phyloP scores from a whole-genome alignment of 2,329 filamentous ascomycete species.

The Chaetothyriales sp. region DNA sequence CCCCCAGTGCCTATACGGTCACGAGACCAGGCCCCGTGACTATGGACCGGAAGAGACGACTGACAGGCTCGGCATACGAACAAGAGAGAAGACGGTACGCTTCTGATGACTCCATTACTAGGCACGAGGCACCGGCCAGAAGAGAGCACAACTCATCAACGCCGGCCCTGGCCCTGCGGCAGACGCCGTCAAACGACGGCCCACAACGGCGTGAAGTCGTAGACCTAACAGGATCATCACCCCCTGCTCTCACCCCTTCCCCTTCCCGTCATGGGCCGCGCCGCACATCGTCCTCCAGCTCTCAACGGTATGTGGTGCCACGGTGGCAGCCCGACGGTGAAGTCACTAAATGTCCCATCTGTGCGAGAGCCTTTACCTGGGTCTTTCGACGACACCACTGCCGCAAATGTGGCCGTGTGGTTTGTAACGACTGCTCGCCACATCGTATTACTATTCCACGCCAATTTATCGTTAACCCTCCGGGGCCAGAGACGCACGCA shows the following conservation, averaged over 20 bases:
- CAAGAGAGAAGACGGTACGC: conserved; percentile 16
- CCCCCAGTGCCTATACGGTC: neutral
- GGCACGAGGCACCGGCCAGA: conserved; percentile 9
- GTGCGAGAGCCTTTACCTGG: conserved; percentile 63
- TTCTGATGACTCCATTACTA: conserved; percentile 11
- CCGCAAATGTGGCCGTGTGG: conserved; percentile 87
- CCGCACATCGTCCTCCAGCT: conserved; percentile 11
- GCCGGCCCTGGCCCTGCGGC: conserved; percentile 20
- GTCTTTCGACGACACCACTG: conserved; percentile 89
- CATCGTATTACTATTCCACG: conserved; percentile 90
- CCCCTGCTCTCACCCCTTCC: conserved; percentile 15
- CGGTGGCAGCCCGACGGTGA: conserved; percentile 82
- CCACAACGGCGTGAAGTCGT: conserved; percentile 11
- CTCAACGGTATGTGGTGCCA: conserved; percentile 47
- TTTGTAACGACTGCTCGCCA: conserved; percentile 79
- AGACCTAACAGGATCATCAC: conserved; percentile 18
- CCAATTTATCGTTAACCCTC: conserved; percentile 79
- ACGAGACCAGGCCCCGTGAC: neutral
- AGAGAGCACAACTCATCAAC: conserved; percentile 17
- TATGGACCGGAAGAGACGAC: conserved; percentile 30
- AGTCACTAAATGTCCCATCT: conserved; percentile 74
- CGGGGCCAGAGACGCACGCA: conserved; percentile 32
- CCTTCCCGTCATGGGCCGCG: conserved; percentile 9
- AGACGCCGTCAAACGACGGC: conserved; percentile 4
- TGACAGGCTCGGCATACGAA: conserved; percentile 26